Percentiles rank a stretch among this genome's conserved stretches.
These are phyloP conservation scores for Biscutella laevigata DNA, from an alignment of 441 rosid species.

Conservation along the genomic window DNA sequence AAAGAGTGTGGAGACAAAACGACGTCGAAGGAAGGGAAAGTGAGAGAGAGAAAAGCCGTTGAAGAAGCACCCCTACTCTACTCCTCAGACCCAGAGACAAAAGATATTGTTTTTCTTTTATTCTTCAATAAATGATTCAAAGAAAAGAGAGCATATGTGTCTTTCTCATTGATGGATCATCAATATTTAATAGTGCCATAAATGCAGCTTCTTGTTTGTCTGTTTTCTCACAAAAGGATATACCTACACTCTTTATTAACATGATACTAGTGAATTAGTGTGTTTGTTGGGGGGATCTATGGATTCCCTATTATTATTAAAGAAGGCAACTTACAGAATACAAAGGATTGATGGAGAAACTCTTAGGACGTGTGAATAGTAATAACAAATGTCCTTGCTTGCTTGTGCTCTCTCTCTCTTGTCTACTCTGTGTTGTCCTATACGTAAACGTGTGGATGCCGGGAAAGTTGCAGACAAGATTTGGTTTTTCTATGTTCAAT, in stretches of 20 bases:
- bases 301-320: no score
- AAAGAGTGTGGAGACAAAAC: slow-evolving; percentile 20
- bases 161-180: not conserved
- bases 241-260: no score
- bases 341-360: slow-evolving; percentile 7
- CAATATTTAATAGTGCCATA: not conserved
- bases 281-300: no score
- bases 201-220: slow-evolving; percentile 23
- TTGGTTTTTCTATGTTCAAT: slow-evolving; percentile 12
- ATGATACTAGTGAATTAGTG: no score
- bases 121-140: not conserved
- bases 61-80: slow-evolving; percentile 16
- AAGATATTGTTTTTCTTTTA: slow-evolving; percentile 16
- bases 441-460: slow-evolving; percentile 7
- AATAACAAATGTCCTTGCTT: slow-evolving; percentile 7
- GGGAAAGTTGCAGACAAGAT: not conserved
- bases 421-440: slow-evolving; percentile 18
- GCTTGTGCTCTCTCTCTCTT: slow-evolving; percentile 2
- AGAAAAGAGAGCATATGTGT: not conserved
- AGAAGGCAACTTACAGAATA: not conserved
- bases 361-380: slow-evolving; percentile 16
- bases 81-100: slow-evolving; percentile 23
- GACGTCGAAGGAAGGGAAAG: slow-evolving; percentile 28
- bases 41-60: slow-evolving; percentile 29
- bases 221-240: slow-evolving; percentile 21